phyloP scores from a whole-genome alignment of 257 asterid genomes.

The Nicotiana sylvestris region DNA sequence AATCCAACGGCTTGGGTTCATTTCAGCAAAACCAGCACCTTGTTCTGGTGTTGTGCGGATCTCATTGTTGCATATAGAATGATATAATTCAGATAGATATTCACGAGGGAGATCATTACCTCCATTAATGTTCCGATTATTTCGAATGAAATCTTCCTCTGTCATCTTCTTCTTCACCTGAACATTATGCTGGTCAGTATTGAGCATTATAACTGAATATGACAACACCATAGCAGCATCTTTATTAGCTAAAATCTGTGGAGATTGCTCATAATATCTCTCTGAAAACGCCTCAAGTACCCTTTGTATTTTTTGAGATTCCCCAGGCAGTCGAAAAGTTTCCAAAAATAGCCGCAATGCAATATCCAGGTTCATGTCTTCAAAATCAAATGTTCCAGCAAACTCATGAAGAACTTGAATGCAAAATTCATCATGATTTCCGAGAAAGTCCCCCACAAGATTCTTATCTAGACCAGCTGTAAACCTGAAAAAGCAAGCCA shows the following conservation, averaged over 20 bases:
- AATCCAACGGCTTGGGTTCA: conserved; percentile 95
- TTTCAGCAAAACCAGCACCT: conserved; percentile 83
- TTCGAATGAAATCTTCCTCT: conserved; percentile 90
- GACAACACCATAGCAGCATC: conserved; percentile 91
- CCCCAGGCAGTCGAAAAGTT: conserved; percentile 92
- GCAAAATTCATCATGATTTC: conserved; percentile 93
- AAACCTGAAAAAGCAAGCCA: conserved; percentile 93
- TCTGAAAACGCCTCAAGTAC: conserved; percentile 97
- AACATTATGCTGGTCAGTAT: conserved; percentile 88
- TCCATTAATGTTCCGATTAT: conserved; percentile 85
- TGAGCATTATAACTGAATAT: conserved; percentile 85
- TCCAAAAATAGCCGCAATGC: conserved; percentile 85
- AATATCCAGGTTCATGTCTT: conserved; percentile 87
- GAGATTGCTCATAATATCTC: conserved; percentile 92
- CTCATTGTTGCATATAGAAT: conserved; percentile 88
- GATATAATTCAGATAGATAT: conserved; percentile 72
- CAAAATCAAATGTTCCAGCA: conserved; percentile 88
- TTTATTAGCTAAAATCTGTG: conserved; percentile 76
- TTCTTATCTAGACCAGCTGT: conserved; percentile 94
- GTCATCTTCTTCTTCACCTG: conserved; percentile 98
- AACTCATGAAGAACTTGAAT: conserved; percentile 96
- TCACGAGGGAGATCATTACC: conserved; percentile 93
- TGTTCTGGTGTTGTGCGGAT: conserved; percentile 95
- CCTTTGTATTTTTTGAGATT: conserved; percentile 95
- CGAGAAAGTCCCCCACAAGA: conserved; percentile 95